Evolutionary conservation across 768 basidiomycete genomes (phyloP).

Genomic region (Xerocomellus dryophilus): DNA sequence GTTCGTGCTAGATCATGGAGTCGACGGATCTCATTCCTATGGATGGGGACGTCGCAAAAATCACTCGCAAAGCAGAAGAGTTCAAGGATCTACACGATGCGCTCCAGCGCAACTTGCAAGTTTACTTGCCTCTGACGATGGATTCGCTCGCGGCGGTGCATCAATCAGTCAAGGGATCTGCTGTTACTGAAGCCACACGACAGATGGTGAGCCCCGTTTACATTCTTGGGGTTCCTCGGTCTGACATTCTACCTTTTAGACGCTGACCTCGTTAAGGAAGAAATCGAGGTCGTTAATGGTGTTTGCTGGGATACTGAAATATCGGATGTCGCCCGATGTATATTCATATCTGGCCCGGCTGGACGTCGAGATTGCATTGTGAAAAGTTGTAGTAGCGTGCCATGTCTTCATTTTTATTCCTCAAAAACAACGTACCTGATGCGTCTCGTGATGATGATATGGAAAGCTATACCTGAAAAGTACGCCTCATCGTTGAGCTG

Average conservation of each 20-base stretch:
- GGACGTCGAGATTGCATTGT: constrained; percentile 84
- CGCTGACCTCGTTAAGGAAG: constrained; percentile 62
- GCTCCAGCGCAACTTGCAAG: constrained; percentile 84
- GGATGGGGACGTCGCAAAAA: constrained; percentile 78
- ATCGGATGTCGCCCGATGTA: constrained; percentile 86
- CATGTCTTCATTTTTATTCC: neutral
- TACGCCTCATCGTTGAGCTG: constrained; percentile 27
- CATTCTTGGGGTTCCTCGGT: constrained; percentile 10
- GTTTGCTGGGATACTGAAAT: constrained; percentile 84
- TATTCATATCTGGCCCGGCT: constrained; percentile 83
- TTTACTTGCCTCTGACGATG: constrained; percentile 89
- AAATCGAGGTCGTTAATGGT: constrained; percentile 86
- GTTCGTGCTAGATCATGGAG: constrained; percentile 66
- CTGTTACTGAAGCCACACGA: constrained; percentile 68
- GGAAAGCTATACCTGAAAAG: neutral
- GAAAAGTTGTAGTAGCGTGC: neutral
- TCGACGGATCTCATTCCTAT: constrained; percentile 85
- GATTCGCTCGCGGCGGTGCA: constrained; percentile 83
- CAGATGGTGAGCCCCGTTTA: constrained; percentile 56
- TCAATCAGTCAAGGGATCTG: constrained; percentile 67
- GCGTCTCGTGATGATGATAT: neutral
- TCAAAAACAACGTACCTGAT: constrained; percentile 20
- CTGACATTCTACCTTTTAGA: constrained; percentile 39
- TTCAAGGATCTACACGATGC: constrained; percentile 86
- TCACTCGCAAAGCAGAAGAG: constrained; percentile 82